These are phyloP conservation scores for Ochromonadaceae sp. DNA, from an alignment of 352 stramenopile species.

Conservation along the genomic window DNA sequence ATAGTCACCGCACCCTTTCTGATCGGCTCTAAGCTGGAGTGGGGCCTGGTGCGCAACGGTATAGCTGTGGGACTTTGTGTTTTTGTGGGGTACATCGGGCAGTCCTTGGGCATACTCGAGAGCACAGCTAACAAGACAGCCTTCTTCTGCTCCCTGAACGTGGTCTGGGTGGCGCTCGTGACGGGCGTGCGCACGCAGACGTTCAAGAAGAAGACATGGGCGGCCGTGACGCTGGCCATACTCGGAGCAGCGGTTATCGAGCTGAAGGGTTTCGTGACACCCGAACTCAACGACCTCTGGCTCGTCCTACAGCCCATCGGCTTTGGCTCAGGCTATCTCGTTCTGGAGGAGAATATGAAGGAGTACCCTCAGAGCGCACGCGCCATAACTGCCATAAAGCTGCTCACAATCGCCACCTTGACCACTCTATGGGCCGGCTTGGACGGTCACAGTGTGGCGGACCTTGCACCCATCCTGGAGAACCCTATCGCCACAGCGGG, in stretches of 20 bases:
- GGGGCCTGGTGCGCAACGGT: conserved; percentile 26
- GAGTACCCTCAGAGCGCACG: conserved; percentile 36
- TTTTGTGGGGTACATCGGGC: conserved; percentile 38
- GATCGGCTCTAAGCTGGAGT: conserved; percentile 22
- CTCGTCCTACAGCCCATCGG: conserved; percentile 41
- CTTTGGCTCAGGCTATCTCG: conserved; percentile 41
- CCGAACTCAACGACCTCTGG: conserved; percentile 34
- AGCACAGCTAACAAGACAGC: conserved; percentile 37
- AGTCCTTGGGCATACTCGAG: conserved; percentile 34
- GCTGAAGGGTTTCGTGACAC: conserved; percentile 33
- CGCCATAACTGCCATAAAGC: conserved; percentile 34
- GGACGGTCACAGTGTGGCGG: conserved; percentile 28
- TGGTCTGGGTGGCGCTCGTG: conserved; percentile 39
- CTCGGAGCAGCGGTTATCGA: conserved; percentile 38
- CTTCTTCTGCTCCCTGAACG: conserved; percentile 41
- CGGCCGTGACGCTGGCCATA: conserved; percentile 34
- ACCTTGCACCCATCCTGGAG: conserved; percentile 32
- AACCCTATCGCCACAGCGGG: conserved; percentile 31
- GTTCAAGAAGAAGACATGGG: conserved; percentile 33
- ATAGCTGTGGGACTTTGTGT: conserved; percentile 40
- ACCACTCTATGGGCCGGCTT: conserved; percentile 31
- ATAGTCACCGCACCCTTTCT: conserved; percentile 31
- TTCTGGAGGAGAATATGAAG: conserved; percentile 37
- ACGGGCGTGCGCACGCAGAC: conserved; percentile 29
- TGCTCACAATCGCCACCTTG: conserved; percentile 28